Conservation (phyloP, 1,284 basidiomycete species). For the Amylostereum chailletii region DNA sequence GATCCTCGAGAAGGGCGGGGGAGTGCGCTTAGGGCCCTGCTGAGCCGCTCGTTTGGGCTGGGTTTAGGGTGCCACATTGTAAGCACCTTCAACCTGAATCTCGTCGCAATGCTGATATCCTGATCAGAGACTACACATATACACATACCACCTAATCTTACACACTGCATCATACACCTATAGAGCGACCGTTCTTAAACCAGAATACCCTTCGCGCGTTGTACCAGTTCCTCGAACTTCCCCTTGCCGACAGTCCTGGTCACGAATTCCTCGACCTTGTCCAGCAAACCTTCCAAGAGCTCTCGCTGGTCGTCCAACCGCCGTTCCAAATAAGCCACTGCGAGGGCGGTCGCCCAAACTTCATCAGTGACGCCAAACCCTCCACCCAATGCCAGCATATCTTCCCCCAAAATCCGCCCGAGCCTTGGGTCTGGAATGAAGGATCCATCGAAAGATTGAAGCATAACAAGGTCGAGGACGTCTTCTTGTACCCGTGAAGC, state of each 20-base stretch:
- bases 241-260: background rate
- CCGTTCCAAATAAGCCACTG: slow-evolving; percentile 28
- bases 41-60: slow-evolving; percentile 19
- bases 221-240: background rate
- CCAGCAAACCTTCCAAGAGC: slow-evolving; percentile 25
- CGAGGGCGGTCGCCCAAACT: slow-evolving; percentile 34
- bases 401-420: slow-evolving; percentile 19
- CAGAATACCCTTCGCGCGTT: background rate
- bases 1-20: slow-evolving; percentile 49
- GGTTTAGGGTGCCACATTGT: too few relatives aligned
- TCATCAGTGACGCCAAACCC: slow-evolving; percentile 10
- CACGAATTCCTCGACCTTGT: slow-evolving; percentile 28
- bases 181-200: background rate
- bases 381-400: slow-evolving; percentile 15
- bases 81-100: too few relatives aligned
- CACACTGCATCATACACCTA: background rate
- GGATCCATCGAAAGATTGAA: slow-evolving; percentile 40
- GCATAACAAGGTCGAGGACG: slow-evolving; percentile 25
- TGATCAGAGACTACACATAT: background rate
- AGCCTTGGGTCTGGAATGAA: slow-evolving; percentile 26
- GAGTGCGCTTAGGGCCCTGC: slow-evolving; percentile 47
- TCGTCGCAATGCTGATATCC: too few relatives aligned
- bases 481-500: slow-evolving; percentile 11
- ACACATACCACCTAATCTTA: background rate
- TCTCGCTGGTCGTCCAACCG: slow-evolving; percentile 24